Evolutionary conservation across 2,329 filamentous ascomycete species (phyloP), one percentile per base, ranked within the genome.

Genomic region (Juglanconis juglandina): DNA sequence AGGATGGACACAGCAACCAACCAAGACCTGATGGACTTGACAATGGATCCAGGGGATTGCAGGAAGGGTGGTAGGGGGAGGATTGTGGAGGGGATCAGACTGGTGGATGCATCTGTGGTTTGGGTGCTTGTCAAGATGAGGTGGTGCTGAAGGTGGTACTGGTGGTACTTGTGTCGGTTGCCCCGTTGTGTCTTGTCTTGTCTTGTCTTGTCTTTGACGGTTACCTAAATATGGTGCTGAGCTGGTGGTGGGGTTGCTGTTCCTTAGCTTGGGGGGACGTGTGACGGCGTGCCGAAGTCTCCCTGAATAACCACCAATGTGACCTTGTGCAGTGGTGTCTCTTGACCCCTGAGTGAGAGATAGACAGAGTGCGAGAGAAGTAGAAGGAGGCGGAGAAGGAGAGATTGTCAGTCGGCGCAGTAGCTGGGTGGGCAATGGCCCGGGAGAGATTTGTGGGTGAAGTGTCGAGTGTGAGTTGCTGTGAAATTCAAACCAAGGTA

Each of bases 71-170:
- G 35, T 32, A 24, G 32, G 17, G 44, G 33, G 32, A 17, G 7
- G 53, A 53, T 11, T 42, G 33, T 17, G 37, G 39, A 44, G 50
- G 24, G 30, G 48, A 39, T 56, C 61, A 60, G 53, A 47, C 33
- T 57, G 52, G 44, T 17, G 58, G 17, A 60, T 57, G 53, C 61
- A 63, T 63, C 58, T 63, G 58, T 46, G 53, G 57, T 52, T 13
- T 50, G 44, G 42, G 37, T 56, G 17, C 17, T 30, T 24, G 46
- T 24, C 33, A 32, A 54, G 30, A 17, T 46, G 32, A 17, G 8
- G 4, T 11, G 14, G 13, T 24, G 11, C 39, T 42, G 39, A 42
- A 42, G 39, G 24, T 24, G 24, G 24, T 24, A 24, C 24, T 24
- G 24, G 24, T 24, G 24, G 24, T 24, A 2, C 24, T 24, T 2